These are phyloP conservation scores for Metschnikowia santaceciliae DNA, from an alignment of 805 yeast species.

Conservation along the genomic window DNA sequence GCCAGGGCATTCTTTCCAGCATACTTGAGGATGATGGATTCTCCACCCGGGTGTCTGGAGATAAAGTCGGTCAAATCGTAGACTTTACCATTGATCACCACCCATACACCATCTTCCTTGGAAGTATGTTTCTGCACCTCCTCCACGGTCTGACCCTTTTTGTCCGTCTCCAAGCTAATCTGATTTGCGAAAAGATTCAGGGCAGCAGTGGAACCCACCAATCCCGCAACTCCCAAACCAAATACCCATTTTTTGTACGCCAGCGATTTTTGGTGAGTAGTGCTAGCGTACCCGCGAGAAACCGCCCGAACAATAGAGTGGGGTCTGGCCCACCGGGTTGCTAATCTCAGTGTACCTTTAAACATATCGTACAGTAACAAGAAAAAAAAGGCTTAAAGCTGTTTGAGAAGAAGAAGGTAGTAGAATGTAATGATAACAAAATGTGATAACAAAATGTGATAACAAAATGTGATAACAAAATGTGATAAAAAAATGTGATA, in stretches of 20 bases:
- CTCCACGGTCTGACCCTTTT: conserved; percentile 14
- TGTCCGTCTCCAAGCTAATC: conserved; percentile 6
- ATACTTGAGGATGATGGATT: conserved; percentile 11
- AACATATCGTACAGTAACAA: not conserved
- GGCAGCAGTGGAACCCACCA: not conserved
- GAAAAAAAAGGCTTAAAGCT: too few species aligned
- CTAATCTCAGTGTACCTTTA: not conserved
- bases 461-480: too few species aligned
- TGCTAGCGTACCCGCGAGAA: not conserved
- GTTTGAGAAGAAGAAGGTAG: too few species aligned
- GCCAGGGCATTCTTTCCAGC: conserved; percentile 57
- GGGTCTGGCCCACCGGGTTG: not conserved
- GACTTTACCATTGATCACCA: conserved; percentile 30
- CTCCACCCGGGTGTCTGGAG: conserved; percentile 52
- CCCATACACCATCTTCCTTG: conserved; percentile 23
- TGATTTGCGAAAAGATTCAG: not conserved
- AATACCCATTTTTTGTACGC: not conserved
- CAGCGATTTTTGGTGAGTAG: not conserved
- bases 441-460: too few species aligned
- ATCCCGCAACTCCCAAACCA: conserved; percentile 2
- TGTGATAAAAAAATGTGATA: too few species aligned
- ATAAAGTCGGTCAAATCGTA: conserved; percentile 38
- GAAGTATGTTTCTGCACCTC: conserved; percentile 13
- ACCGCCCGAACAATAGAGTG: not conserved
- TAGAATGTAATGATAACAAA: too few species aligned